A percentile compares a stretch with the other conserved stretches of the same genome.
Evolutionary conservation across 345 rosid species (phyloP).

Genomic region (Iberis pinnata): DNA sequence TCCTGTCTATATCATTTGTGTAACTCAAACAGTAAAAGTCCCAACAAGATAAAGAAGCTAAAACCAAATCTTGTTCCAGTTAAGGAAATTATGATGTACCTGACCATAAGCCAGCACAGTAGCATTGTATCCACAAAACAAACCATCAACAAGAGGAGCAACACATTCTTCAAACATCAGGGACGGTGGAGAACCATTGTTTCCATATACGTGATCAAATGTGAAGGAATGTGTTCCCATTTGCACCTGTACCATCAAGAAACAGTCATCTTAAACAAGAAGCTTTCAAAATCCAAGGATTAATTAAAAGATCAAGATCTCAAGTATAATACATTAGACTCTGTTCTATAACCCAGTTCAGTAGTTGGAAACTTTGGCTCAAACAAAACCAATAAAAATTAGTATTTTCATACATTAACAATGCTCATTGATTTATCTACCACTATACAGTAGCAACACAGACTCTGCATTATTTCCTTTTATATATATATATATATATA

Average conservation of each 20-base stretch:
- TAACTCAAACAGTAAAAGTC: conserved; percentile 14
- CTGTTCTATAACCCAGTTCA: not conserved
- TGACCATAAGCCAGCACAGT: conserved; percentile 88
- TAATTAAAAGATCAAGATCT: too few relatives aligned
- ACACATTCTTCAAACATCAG: conserved; percentile 66
- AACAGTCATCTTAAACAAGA: not conserved
- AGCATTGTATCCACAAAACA: conserved; percentile 78
- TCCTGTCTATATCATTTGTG: conserved; percentile 55
- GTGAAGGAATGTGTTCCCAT: conserved; percentile 73
- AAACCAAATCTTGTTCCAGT: not conserved
- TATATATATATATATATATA: too few relatives aligned
- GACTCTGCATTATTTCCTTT: too few relatives aligned
- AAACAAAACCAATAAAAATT: not conserved
- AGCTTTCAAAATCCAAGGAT: too few relatives aligned
- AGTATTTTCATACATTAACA: not conserved
- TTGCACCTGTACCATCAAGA: conserved; percentile 49
- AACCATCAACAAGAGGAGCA: conserved; percentile 65
- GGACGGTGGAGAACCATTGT: conserved; percentile 46
- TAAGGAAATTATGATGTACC: conserved; percentile 33
- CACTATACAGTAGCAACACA: conserved; percentile 10
- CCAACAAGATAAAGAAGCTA: not conserved
- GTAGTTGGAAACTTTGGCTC: not conserved
- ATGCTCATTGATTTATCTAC: too few relatives aligned
- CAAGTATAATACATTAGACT: not conserved
- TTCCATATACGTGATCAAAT: conserved; percentile 76